A percentile compares a stretch with the other conserved stretches of the same genome.
phyloP scores from a whole-genome alignment of 371 early-diverging fungal genomes.

The Blakeslea trispora region DNA sequence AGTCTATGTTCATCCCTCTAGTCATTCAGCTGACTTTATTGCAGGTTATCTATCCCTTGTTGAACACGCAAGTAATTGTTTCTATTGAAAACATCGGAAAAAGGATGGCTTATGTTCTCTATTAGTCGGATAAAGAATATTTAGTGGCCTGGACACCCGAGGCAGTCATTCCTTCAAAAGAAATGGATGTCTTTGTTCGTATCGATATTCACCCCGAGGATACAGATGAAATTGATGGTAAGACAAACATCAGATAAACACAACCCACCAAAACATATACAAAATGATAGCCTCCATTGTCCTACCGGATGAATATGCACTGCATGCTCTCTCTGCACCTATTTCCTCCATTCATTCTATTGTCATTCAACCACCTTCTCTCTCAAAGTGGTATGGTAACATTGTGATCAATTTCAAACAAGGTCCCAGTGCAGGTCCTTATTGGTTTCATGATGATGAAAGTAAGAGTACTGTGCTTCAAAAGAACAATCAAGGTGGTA shows the following conservation, averaged over 20 bases:
- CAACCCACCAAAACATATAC: too few relatives aligned
- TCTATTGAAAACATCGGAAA: too few relatives aligned
- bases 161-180: constrained; percentile 36
- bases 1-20: constrained; percentile 50
- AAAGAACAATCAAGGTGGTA: constrained; percentile 45
- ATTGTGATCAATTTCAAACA: constrained; percentile 44
- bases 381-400: constrained; percentile 50
- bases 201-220: constrained; percentile 37
- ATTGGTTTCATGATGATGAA: constrained; percentile 57
- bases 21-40: constrained; percentile 32
- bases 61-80: constrained; percentile 28
- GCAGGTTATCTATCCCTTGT: constrained; percentile 49
- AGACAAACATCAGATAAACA: too few relatives aligned
- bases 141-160: constrained; percentile 54
- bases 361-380: constrained; percentile 40
- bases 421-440: constrained; percentile 40
- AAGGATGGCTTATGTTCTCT: not conserved
- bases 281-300: constrained; percentile 27
- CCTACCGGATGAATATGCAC: constrained; percentile 19
- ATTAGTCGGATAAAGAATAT: constrained; percentile 34
- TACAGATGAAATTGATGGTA: constrained; percentile 25
- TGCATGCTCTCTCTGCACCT: constrained; percentile 39
- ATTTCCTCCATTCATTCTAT: constrained; percentile 38
- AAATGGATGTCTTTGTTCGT: constrained; percentile 44
- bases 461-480: constrained; percentile 51